Conservation (phyloP, 176 grass and related monocot genomes). For the Otatea glauca region DNA sequence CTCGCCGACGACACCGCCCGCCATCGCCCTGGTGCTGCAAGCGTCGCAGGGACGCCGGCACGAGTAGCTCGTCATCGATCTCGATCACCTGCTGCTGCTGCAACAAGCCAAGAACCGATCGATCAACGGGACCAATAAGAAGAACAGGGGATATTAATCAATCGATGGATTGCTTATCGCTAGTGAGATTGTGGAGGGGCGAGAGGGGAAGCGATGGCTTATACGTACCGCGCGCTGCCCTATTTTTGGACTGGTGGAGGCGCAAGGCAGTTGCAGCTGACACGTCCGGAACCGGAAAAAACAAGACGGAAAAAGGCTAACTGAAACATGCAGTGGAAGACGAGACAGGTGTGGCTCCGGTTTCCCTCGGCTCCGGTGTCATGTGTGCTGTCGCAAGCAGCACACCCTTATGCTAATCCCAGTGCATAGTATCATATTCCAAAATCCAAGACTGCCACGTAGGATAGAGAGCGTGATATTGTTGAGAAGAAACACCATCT, state of each 20-base stretch:
- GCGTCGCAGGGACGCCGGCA: conserved; percentile 15
- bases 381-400: too few species aligned
- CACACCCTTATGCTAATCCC: too few species aligned
- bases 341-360: neutral
- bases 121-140: neutral
- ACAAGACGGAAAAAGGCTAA: neutral
- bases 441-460: too few species aligned
- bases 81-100: neutral
- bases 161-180: neutral
- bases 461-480: too few species aligned
- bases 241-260: neutral
- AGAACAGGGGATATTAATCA: neutral
- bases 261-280: neutral
- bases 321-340: neutral
- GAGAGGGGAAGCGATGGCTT: neutral
- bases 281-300: neutral
- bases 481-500: too few species aligned
- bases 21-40: conserved; percentile 37
- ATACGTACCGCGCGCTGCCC: neutral
- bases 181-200: neutral
- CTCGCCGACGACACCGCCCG: conserved; percentile 31
- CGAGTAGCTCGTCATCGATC: conserved; percentile 37
- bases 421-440: too few species aligned
- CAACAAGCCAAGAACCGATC: neutral
- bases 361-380: too few species aligned